Percentiles rank a stretch among this genome's conserved stretches.
Evolutionary conservation across 2,329 filamentous ascomycete species (phyloP).

Genomic region (Boeremia exigua): DNA sequence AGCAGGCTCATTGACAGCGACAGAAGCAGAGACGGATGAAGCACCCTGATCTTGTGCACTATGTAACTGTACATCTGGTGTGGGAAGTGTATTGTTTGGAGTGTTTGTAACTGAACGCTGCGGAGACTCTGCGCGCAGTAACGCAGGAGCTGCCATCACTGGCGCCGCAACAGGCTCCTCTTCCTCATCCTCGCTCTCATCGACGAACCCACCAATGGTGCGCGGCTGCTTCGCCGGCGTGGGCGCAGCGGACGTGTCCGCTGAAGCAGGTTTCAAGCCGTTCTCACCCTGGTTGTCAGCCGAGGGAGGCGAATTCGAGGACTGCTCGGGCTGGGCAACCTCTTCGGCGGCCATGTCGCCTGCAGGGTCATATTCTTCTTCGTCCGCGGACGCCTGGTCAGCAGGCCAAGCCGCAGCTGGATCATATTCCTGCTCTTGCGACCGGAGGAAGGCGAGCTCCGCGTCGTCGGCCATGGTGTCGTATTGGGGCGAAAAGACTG

Average conservation of each 20-base stretch:
- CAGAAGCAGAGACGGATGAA: constrained; percentile 47
- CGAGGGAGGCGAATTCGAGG: constrained; percentile 36
- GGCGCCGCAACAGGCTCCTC: constrained; percentile 56
- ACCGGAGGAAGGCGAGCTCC: constrained; percentile 60
- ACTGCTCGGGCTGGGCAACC: constrained; percentile 29
- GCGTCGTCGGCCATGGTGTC: constrained; percentile 59
- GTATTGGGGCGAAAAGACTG: constrained; percentile 4
- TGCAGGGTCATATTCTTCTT: constrained; percentile 50
- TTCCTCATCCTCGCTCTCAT: constrained; percentile 67
- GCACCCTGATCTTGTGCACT: constrained; percentile 60
- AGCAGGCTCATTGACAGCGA: constrained; percentile 53
- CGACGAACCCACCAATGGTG: constrained; percentile 67
- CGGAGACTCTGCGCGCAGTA: constrained; percentile 58
- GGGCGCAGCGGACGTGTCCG: constrained; percentile 38
- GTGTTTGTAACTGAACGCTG: constrained; percentile 63
- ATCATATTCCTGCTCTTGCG: constrained; percentile 53
- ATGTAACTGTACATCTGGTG: constrained; percentile 67
- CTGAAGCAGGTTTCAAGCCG: constrained; percentile 31
- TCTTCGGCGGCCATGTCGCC: constrained; percentile 20
- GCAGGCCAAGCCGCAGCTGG: constrained; percentile 47
- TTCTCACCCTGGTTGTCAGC: constrained; percentile 28
- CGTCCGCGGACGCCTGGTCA: constrained; percentile 52
- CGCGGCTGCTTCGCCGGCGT: constrained; percentile 53
- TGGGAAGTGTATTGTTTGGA: constrained; percentile 61
- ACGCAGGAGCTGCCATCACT: constrained; percentile 55